Evolutionary conservation across 2,329 filamentous ascomycete genomes (phyloP), one percentile per base, ranked within the genome.

Genomic region (Leptodontidium sp.): DNA sequence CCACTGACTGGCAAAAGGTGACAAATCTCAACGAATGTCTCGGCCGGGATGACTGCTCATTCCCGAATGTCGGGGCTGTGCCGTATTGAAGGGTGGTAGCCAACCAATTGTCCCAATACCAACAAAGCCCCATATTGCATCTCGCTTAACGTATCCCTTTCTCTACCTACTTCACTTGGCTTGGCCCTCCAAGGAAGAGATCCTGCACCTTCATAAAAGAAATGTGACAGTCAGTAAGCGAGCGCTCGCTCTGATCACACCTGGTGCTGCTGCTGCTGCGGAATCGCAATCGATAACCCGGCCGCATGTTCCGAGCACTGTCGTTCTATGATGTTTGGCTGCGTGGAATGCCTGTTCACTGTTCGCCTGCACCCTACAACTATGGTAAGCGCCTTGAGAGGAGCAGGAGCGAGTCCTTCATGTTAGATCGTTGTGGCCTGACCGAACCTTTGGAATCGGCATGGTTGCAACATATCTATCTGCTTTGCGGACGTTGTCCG

Each of bases 181-280:
- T 49, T 49, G 17, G 14, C 45, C 45, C 55, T n/a, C 29, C 32
- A 43, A 40, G 55, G 55, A 7, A 40, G 11, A 35, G 24, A 58
- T 58, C 55, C 32, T 43, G 55, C 29, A 38, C 15, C 29, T 35
- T 14, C 29, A 32, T 6, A 57, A n/a, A 24, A 6, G 8, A n/a
- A n/a, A 40, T 43, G 55, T 58, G 55, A 58, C 32, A 17, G 35
- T 58, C 32, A 58, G 32, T 35, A 3, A 32, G 29, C 29, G 4
- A 32, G 29, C 29, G 55, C 55, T 5, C 55, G 55, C 55, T 5
- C 55, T 40, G 32, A 58, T 57, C 52, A 15, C 15, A 57, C 14
- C 52, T 38, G 21, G 15, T n/a, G 15, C 17, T n/a, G 29, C 29
- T 32, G 29, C 29, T 32, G 29, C 29, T 32, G 29, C 29, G 14